phyloP scores from a whole-genome alignment of 1,284 basidiomycete species.

The Pseudozyma sp. region DNA sequence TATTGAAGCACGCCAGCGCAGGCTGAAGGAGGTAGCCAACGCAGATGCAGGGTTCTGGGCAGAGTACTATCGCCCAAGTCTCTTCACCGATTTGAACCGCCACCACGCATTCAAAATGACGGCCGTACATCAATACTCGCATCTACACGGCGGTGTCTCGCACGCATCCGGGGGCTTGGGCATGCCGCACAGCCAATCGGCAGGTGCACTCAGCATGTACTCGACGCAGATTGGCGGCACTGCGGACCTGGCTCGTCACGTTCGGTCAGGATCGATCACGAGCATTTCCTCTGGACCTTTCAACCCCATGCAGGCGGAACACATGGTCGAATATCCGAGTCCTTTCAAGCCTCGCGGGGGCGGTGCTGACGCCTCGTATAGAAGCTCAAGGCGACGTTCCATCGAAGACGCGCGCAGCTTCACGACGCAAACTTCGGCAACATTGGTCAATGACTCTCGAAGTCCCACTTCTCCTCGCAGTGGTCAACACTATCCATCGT shows the following conservation, averaged over 20 bases:
- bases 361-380: constrained; percentile 20
- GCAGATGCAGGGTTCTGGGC: constrained; percentile 65
- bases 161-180: constrained; percentile 25
- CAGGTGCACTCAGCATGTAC: constrained; percentile 40
- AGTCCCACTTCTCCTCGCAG: constrained; percentile 28
- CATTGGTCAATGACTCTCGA: constrained; percentile 20
- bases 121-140: constrained; percentile 59
- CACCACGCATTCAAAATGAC: constrained; percentile 69
- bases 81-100: constrained; percentile 66
- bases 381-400: constrained; percentile 19
- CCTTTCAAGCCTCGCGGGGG: constrained; percentile 44
- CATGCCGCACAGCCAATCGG: constrained; percentile 36
- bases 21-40: constrained; percentile 58
- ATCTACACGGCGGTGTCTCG: constrained; percentile 23
- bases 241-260: constrained; percentile 23
- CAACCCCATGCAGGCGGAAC: constrained; percentile 26
- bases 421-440: constrained; percentile 22
- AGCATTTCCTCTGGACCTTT: constrained; percentile 26
- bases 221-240: constrained; percentile 36
- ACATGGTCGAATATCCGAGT: constrained; percentile 41
- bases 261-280: constrained; percentile 31
- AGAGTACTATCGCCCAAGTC: constrained; percentile 66
- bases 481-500: constrained; percentile 11
- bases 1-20: constrained; percentile 38
- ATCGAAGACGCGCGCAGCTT: constrained; percentile 30